Evolutionary conservation across 345 rosid genomes (phyloP).

Genomic region (Dipteronia dyeriana): DNA sequence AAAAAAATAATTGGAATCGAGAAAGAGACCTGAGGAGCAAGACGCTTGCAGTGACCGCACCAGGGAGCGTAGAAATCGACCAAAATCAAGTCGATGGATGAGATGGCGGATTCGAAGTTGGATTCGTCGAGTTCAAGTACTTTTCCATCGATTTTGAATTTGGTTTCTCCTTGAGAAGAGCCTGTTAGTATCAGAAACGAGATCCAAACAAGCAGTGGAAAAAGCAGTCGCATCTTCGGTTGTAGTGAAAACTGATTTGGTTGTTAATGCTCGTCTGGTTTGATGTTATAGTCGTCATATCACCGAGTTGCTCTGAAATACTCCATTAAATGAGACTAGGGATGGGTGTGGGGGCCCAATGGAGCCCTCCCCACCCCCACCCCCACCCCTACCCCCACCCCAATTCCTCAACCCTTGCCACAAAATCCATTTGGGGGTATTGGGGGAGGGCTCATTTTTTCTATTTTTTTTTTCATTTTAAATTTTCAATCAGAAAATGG

Average conservation of each 20-base stretch:
- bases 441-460: too few relatives aligned
- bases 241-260: neutral
- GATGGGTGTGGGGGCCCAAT: too few relatives aligned
- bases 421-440: too few relatives aligned
- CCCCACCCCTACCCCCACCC: too few relatives aligned
- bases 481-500: too few relatives aligned
- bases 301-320: neutral
- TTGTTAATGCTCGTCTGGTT: neutral
- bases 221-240: neutral
- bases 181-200: neutral
- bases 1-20: neutral
- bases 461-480: too few relatives aligned
- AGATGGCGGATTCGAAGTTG: conserved; percentile 74
- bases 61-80: conserved; percentile 97
- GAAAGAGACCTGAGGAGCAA: conserved; percentile 74
- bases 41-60: conserved; percentile 99
- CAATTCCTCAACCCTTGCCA: too few relatives aligned
- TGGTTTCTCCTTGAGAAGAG: conserved; percentile 20
- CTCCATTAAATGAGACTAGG: neutral
- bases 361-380: too few relatives aligned
- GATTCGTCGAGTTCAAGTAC: conserved; percentile 86
- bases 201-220: neutral
- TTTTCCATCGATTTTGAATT: conserved; percentile 57
- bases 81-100: conserved; percentile 70
- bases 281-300: neutral